Percentiles rank a stretch among this genome's conserved stretches.
These are phyloP conservation scores for Termitomyces titanicus DNA, from an alignment of 768 basidiomycete species.

Conservation along the genomic window DNA sequence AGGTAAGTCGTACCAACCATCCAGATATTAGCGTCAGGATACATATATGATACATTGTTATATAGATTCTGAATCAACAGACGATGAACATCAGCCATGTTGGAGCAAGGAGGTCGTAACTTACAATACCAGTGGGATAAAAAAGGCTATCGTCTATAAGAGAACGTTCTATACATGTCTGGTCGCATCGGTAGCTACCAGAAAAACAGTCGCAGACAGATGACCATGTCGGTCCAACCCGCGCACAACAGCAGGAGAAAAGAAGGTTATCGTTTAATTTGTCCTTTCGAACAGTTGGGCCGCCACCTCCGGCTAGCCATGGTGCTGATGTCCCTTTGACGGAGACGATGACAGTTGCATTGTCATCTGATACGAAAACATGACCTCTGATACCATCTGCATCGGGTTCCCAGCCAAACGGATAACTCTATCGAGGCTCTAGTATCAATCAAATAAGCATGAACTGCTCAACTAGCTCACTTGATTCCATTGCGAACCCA, in stretches of 20 bases:
- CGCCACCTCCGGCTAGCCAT: slow-evolving; percentile 63
- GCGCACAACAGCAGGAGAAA: slow-evolving; percentile 94
- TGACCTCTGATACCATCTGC: slow-evolving; percentile 93
- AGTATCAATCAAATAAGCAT: neutral
- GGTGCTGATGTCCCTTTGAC: slow-evolving; percentile 93
- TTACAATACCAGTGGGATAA: slow-evolving; percentile 80
- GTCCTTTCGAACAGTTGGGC: slow-evolving; percentile 84
- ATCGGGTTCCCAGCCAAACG: slow-evolving; percentile 88
- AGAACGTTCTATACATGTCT: slow-evolving; percentile 75
- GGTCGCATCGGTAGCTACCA: slow-evolving; percentile 72
- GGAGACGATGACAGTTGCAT: slow-evolving; percentile 81
- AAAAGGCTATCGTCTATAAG: slow-evolving; percentile 82
- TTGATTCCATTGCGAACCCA: slow-evolving; percentile 59
- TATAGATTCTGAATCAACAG: slow-evolving; percentile 69
- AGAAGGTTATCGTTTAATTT: slow-evolving; percentile 94
- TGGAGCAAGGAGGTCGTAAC: slow-evolving; percentile 21
- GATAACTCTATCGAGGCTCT: slow-evolving; percentile 41
- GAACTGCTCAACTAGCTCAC: slow-evolving; percentile 29
- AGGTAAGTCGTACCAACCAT: slow-evolving; percentile 47
- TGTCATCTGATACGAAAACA: slow-evolving; percentile 80
- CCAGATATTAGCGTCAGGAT: slow-evolving; percentile 90
- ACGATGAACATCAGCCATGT: neutral
- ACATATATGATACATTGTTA: slow-evolving; percentile 88
- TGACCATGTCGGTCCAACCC: slow-evolving; percentile 92
- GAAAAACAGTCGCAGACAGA: slow-evolving; percentile 88